phyloP scores from a whole-genome alignment of 345 rosid genomes.

The Punica granatum region DNA sequence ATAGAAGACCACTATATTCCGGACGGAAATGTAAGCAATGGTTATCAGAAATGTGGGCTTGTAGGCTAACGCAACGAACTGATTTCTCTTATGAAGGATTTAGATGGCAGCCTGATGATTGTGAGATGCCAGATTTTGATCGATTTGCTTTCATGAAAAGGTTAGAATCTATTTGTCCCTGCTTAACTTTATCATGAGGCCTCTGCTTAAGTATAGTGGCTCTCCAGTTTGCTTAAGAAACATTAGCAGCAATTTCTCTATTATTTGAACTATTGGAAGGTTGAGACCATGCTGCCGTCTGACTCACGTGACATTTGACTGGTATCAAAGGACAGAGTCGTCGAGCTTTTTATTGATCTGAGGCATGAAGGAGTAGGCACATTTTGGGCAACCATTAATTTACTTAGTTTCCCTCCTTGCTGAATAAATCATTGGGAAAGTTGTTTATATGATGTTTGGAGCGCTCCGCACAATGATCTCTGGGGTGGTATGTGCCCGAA shows the following conservation, averaged over 20 bases:
- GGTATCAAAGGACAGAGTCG: no score
- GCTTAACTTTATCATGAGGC: neutral
- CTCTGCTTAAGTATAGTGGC: neutral
- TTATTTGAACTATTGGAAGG: no score
- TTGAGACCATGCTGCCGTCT: no score
- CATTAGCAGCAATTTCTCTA: no score
- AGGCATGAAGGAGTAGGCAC: no score
- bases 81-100: slow-evolving; percentile 71
- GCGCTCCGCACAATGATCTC: no score
- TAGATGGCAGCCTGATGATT: slow-evolving; percentile 74
- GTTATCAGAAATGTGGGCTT: slow-evolving; percentile 73
- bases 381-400: neutral
- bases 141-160: slow-evolving; percentile 52
- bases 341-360: no score
- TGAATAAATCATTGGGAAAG: neutral
- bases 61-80: slow-evolving; percentile 46
- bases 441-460: neutral
- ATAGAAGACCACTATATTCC: slow-evolving; percentile 49
- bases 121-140: slow-evolving; percentile 58
- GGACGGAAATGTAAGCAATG: slow-evolving; percentile 60
- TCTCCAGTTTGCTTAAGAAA: no score
- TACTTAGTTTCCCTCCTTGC: neutral
- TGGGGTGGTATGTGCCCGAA: neutral
- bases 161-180: slow-evolving; percentile 17
- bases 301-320: no score